A percentile compares a stretch with the other conserved stretches of the same genome.
These are phyloP conservation scores for Cicer pinnatifidum DNA, from an alignment of 306 rosid species.

Conservation along the genomic window DNA sequence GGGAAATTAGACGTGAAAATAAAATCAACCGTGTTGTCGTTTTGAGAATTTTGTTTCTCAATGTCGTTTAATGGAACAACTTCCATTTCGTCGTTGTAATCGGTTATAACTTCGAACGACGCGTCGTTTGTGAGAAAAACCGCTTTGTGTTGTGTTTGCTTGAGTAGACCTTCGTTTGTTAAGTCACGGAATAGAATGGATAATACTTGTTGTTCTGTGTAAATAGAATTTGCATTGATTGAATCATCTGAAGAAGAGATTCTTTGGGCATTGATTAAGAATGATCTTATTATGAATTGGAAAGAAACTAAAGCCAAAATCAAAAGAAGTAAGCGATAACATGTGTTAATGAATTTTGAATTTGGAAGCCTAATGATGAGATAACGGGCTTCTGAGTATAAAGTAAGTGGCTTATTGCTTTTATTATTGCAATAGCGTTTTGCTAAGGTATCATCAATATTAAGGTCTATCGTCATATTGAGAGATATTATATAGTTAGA, in stretches of 20 bases:
- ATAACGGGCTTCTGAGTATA: conserved; percentile 44
- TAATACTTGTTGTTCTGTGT: conserved; percentile 29
- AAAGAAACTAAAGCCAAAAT: conserved; percentile 46
- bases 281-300: conserved; percentile 20
- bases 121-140: conserved; percentile 35
- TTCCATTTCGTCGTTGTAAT: conserved; percentile 43
- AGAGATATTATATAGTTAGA: neutral
- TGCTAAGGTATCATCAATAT: conserved; percentile 42
- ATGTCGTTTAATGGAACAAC: conserved; percentile 38
- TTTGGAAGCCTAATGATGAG: conserved; percentile 50
- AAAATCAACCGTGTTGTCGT: conserved; percentile 47
- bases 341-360: conserved; percentile 44
- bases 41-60: conserved; percentile 41
- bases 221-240: neutral
- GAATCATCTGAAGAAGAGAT: conserved; percentile 11
- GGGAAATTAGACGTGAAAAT: conserved; percentile 48
- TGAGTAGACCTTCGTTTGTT: conserved; percentile 58
- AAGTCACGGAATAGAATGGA: conserved; percentile 53
- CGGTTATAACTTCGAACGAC: conserved; percentile 1
- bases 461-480: conserved; percentile 49
- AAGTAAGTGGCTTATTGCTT: conserved; percentile 30
- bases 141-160: conserved; percentile 35
- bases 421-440: conserved; percentile 4
- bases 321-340: conserved; percentile 40
- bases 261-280: conserved; percentile 8